Percentiles rank a stretch among this genome's conserved stretches.
Conservation (phyloP, 352 stramenopile species). For the Globisporangium canariense region DNA sequence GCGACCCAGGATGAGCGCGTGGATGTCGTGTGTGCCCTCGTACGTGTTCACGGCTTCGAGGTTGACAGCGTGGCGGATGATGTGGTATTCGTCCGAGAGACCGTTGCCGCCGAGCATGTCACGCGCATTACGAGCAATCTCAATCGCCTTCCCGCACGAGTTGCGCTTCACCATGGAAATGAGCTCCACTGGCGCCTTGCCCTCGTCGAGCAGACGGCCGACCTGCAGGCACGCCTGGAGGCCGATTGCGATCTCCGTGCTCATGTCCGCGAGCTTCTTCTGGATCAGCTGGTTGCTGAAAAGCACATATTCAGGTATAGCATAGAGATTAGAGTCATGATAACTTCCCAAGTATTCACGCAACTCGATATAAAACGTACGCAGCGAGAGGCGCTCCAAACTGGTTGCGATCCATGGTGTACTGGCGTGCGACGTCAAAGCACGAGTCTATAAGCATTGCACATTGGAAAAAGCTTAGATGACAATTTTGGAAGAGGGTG, state of each 20-base stretch:
- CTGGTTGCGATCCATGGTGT: conserved; percentile 94
- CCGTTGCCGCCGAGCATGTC: conserved; percentile 99
- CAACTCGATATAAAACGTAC: conserved; percentile 30
- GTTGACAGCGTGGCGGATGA: conserved; percentile 98
- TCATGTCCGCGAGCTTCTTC: conserved; percentile 98
- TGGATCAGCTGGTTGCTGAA: conserved; percentile 96
- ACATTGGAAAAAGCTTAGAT: no score
- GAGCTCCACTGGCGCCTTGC: conserved; percentile 83
- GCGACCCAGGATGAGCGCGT: conserved; percentile 97
- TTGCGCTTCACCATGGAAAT: conserved; percentile 96
- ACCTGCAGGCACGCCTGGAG: conserved; percentile 91
- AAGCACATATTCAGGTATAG: neutral
- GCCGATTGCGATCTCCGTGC: conserved; percentile 94
- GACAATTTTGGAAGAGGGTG: no score
- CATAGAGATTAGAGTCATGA: no score
- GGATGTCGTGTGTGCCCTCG: conserved; percentile 98
- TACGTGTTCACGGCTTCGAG: conserved; percentile 99
- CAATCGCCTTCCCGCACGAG: conserved; percentile 93
- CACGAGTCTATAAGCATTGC: conserved; percentile 72
- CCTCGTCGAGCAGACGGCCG: conserved; percentile 88
- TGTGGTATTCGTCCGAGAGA: conserved; percentile 98
- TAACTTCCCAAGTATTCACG: neutral
- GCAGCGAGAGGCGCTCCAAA: conserved; percentile 96
- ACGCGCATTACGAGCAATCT: conserved; percentile 89
- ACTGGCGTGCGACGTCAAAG: conserved; percentile 91